phyloP scores from a whole-genome alignment of 1,284 basidiomycete species.

The Macrocystidia cucumis region DNA sequence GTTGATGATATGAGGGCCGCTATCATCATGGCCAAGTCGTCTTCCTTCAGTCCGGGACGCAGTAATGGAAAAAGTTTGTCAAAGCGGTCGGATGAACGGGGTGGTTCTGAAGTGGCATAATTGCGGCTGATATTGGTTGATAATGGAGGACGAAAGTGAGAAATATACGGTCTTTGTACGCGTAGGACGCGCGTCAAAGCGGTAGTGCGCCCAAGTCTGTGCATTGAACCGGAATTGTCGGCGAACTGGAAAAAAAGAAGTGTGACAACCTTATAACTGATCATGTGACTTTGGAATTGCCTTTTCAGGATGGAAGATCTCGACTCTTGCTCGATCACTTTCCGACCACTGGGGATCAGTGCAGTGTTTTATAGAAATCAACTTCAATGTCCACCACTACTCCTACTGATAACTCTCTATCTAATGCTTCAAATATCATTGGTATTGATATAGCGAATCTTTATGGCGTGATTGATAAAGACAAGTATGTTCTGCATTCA shows the following conservation, averaged over 20 bases:
- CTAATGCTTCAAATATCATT: slow-evolving; percentile 19
- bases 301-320: too few relatives aligned
- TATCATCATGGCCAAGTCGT: slow-evolving; percentile 16
- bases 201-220: too few relatives aligned
- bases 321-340: too few relatives aligned
- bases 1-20: slow-evolving; percentile 14
- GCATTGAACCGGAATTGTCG: too few relatives aligned
- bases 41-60: slow-evolving; percentile 13
- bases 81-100: slow-evolving; percentile 9
- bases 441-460: slow-evolving; percentile 48
- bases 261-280: too few relatives aligned
- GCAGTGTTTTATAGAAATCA: slow-evolving; percentile 2
- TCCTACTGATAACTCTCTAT: slow-evolving; percentile 9
- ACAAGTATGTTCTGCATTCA: slow-evolving; percentile 46
- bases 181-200: slow-evolving; percentile 19
- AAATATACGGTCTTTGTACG: slow-evolving; percentile 9
- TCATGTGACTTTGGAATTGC: too few relatives aligned
- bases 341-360: too few relatives aligned
- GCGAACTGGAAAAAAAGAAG: too few relatives aligned
- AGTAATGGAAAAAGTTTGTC: slow-evolving; percentile 13
- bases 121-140: slow-evolving; percentile 7
- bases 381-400: slow-evolving; percentile 10
- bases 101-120: slow-evolving; percentile 12
- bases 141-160: not conserved
- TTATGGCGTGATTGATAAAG: slow-evolving; percentile 57